These are phyloP conservation scores for Globisporangium recalcitrans DNA, from an alignment of 352 stramenopile species.

Conservation along the genomic window DNA sequence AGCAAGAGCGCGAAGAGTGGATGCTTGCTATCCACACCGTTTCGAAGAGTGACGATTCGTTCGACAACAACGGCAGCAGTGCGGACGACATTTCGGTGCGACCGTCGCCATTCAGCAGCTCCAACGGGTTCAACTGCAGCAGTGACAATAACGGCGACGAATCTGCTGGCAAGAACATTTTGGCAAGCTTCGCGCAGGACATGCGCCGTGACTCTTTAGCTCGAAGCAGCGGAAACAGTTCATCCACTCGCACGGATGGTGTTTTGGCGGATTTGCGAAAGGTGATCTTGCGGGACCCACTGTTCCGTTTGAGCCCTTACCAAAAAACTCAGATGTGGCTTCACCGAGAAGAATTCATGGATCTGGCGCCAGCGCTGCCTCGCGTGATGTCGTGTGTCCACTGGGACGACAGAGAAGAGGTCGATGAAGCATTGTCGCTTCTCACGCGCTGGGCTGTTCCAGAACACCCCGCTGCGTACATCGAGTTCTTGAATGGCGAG, in stretches of 20 bases:
- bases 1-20: constrained; percentile 88
- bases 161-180: constrained; percentile 52
- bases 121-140: background rate
- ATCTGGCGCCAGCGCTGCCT: constrained; percentile 66
- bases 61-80: constrained; percentile 34
- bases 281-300: constrained; percentile 74
- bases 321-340: constrained; percentile 82
- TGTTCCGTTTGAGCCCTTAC: constrained; percentile 77
- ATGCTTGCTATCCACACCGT: constrained; percentile 84
- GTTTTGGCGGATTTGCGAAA: constrained; percentile 64
- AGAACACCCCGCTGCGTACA: constrained; percentile 75
- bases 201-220: constrained; percentile 54
- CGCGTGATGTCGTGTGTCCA: constrained; percentile 77
- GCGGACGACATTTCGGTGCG: constrained; percentile 18
- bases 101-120: background rate
- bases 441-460: constrained; percentile 64
- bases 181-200: constrained; percentile 31
- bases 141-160: constrained; percentile 52
- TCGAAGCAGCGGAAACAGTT: constrained; percentile 52
- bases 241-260: constrained; percentile 33
- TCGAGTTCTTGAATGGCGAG: constrained; percentile 76
- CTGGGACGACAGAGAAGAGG: constrained; percentile 70
- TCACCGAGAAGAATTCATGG: constrained; percentile 74
- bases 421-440: constrained; percentile 61
- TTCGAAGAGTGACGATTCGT: constrained; percentile 45